Evolutionary conservation across 2,329 filamentous ascomycete genomes (phyloP).

Genomic region (Trichoderma polysporum): DNA sequence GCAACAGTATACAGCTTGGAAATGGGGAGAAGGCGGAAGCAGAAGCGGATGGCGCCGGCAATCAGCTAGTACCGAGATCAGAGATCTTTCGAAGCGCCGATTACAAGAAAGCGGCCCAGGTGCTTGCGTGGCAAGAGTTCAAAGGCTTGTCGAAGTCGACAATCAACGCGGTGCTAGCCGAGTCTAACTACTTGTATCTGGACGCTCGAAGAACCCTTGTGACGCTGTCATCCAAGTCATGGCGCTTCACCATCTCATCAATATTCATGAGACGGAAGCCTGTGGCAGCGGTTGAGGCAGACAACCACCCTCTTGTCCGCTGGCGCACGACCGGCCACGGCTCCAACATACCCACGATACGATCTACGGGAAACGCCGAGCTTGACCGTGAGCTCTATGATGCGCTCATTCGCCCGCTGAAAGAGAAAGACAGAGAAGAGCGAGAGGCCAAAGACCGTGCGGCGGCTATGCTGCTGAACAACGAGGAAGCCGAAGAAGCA

Average conservation of each 20-base stretch:
- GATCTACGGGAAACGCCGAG: constrained; percentile 63
- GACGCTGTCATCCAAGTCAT: constrained; percentile 68
- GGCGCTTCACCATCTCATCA: constrained; percentile 71
- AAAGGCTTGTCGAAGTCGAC: constrained; percentile 70
- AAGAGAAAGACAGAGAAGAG: constrained; percentile 41
- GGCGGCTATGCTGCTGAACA: constrained; percentile 55
- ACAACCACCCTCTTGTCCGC: constrained; percentile 61
- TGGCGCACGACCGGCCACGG: constrained; percentile 59
- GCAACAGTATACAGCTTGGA: constrained; percentile 8
- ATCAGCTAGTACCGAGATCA: constrained; percentile 46
- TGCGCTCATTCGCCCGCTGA: constrained; percentile 56
- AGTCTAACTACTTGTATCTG: constrained; percentile 77
- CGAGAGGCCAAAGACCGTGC: constrained; percentile 53
- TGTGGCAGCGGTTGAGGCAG: constrained; percentile 51
- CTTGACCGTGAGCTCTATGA: constrained; percentile 62
- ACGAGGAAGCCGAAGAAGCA: constrained; percentile 57
- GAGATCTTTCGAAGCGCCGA: constrained; percentile 66
- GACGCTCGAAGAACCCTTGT: constrained; percentile 69
- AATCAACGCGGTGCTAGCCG: constrained; percentile 75
- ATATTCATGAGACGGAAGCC: constrained; percentile 67
- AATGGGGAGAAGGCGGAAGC: constrained; percentile 26
- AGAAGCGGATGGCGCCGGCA: neutral
- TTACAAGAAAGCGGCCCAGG: constrained; percentile 68
- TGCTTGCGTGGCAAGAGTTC: constrained; percentile 72
- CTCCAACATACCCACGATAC: constrained; percentile 59